These are phyloP conservation scores for Serendipita sp. DNA, from an alignment of 768 basidiomycete genomes.

Conservation along the genomic window DNA sequence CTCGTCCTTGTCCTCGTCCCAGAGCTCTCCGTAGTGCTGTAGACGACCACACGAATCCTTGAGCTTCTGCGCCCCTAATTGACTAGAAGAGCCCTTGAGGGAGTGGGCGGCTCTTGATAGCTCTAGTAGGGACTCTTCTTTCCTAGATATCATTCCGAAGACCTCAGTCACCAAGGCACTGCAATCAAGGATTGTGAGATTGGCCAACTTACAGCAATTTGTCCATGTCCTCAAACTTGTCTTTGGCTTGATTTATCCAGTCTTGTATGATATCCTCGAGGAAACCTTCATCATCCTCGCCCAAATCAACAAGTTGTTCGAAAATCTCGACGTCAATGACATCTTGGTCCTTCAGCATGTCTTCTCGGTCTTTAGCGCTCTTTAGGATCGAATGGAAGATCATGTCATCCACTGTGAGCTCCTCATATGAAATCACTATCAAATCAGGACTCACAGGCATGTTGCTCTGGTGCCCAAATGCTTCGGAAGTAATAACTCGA, in stretches of 20 bases:
- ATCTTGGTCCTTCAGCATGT: not conserved
- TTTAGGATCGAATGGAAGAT: too few relatives aligned
- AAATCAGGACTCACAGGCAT: too few relatives aligned
- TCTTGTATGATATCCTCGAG: slow-evolving; percentile 59
- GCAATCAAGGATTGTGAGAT: not conserved
- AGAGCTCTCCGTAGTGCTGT: slow-evolving; percentile 65
- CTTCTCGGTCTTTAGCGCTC: not conserved
- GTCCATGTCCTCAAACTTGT: slow-evolving; percentile 69
- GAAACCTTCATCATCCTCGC: slow-evolving; percentile 73
- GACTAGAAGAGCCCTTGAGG: slow-evolving; percentile 93
- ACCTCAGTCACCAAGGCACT: not conserved
- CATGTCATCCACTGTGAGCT: too few relatives aligned
- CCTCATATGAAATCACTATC: too few relatives aligned
- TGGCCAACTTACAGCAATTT: slow-evolving; percentile 45
- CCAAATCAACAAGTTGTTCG: slow-evolving; percentile 77
- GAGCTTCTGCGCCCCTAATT: slow-evolving; percentile 70
- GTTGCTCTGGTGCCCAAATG: too few relatives aligned
- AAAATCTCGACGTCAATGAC: slow-evolving; percentile 60
- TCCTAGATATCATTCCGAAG: not conserved
- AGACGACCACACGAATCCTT: slow-evolving; percentile 79
- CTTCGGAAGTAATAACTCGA: too few relatives aligned
- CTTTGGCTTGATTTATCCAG: slow-evolving; percentile 65
- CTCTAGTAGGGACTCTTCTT: slow-evolving; percentile 36
- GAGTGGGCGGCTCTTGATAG: slow-evolving; percentile 79
- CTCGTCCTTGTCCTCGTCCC: slow-evolving; percentile 34